Conservation (phyloP, 106 monocot genomes). For the Phalaenopsis aphrodite region DNA sequence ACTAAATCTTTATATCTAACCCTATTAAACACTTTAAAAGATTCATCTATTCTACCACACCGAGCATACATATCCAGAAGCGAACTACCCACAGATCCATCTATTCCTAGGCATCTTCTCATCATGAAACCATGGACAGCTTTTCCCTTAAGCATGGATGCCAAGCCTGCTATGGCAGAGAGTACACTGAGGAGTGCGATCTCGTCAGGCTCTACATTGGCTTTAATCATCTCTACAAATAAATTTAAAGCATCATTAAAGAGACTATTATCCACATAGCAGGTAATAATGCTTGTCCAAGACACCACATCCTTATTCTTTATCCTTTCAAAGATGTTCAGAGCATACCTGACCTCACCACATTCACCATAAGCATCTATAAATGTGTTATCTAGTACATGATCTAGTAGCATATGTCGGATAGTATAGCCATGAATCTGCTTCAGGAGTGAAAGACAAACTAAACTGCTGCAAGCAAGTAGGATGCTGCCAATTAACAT, state of each 20-base stretch:
- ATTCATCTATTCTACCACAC: slow-evolving; percentile 46
- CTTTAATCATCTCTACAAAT: slow-evolving; percentile 33
- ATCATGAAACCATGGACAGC: slow-evolving; percentile 58
- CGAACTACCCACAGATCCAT: slow-evolving; percentile 24
- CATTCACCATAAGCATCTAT: slow-evolving; percentile 58
- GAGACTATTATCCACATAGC: slow-evolving; percentile 31
- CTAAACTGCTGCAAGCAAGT: slow-evolving; percentile 36
- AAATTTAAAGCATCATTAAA: slow-evolving; percentile 40
- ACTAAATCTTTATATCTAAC: slow-evolving; percentile 41
- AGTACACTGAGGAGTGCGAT: slow-evolving; percentile 47
- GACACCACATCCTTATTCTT: slow-evolving; percentile 54
- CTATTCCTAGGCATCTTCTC: slow-evolving; percentile 25
- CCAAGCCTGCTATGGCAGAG: slow-evolving; percentile 31
- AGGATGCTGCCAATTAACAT: slow-evolving; percentile 62
- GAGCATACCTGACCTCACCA: slow-evolving; percentile 35
- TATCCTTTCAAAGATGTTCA: slow-evolving; percentile 24
- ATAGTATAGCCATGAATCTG: slow-evolving; percentile 54
- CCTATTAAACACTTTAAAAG: slow-evolving; percentile 33
- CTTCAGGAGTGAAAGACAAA: slow-evolving; percentile 27
- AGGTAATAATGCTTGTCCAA: slow-evolving; percentile 69
- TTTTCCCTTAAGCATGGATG: slow-evolving; percentile 53
- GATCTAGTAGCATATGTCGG: slow-evolving; percentile 39
- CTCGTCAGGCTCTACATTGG: slow-evolving; percentile 31
- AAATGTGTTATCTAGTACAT: slow-evolving; percentile 48
- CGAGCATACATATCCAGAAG: slow-evolving; percentile 72